Evolutionary conservation across 495 filamentous ascomycete species (phyloP).

Genomic region (Neurospora sp.): DNA sequence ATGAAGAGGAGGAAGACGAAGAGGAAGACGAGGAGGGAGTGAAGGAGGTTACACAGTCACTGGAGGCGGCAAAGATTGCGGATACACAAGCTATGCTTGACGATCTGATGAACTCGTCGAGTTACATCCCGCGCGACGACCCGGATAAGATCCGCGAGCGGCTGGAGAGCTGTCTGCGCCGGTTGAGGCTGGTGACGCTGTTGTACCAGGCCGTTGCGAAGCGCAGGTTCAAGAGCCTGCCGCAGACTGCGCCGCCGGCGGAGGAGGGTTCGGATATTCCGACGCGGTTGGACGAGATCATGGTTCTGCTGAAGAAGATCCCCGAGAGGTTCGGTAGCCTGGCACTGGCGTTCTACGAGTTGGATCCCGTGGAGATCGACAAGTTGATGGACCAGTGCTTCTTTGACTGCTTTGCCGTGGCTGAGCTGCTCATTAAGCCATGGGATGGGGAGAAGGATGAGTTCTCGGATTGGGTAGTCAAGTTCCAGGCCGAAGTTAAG

Average conservation of each 20-base stretch:
- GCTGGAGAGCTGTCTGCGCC: conserved; percentile 45
- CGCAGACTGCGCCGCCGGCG: conserved; percentile 19
- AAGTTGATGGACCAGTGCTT: conserved; percentile 38
- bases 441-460: conserved; percentile 38
- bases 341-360: conserved; percentile 39
- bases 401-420: conserved; percentile 35
- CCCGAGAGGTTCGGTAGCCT: conserved; percentile 32
- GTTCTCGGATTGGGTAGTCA: conserved; percentile 39
- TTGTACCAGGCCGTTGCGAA: conserved; percentile 53
- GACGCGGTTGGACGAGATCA: conserved; percentile 34
- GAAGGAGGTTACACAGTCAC: conserved; percentile 10
- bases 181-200: conserved; percentile 45
- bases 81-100: conserved; percentile 40
- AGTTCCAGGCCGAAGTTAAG: conserved; percentile 39
- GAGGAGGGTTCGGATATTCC: conserved; percentile 13
- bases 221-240: conserved; percentile 47
- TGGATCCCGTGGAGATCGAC: conserved; percentile 37
- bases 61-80: conserved; percentile 10
- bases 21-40: conserved; percentile 9
- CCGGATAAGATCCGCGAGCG: conserved; percentile 44
- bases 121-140: conserved; percentile 44
- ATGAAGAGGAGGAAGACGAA: conserved; percentile 29
- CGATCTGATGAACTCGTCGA: conserved; percentile 44
- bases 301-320: conserved; percentile 28
- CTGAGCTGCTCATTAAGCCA: conserved; percentile 31